A percentile compares a stretch with the other conserved stretches of the same genome.
phyloP scores from a whole-genome alignment of 73 alveolate genomes.

The Paramecium octaurelia region DNA sequence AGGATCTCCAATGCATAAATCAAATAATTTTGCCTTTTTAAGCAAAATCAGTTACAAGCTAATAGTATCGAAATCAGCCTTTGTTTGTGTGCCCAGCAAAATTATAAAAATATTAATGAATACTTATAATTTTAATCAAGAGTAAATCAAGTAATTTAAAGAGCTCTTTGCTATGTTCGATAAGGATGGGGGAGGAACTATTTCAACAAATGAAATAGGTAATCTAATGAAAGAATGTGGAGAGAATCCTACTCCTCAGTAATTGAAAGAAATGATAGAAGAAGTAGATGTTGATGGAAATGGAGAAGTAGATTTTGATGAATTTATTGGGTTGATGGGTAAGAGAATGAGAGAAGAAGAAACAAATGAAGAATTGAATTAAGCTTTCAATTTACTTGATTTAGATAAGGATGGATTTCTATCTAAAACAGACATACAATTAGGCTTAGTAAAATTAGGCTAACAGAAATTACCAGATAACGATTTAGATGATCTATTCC shows the following conservation, averaged over 20 bases:
- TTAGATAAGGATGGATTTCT: slow-evolving; percentile 93
- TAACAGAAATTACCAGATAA: slow-evolving; percentile 79
- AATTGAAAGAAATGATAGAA: slow-evolving; percentile 84
- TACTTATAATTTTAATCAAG: slow-evolving; percentile 6
- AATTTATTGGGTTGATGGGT: slow-evolving; percentile 96
- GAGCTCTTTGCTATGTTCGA: slow-evolving; percentile 80
- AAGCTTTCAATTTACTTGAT: slow-evolving; percentile 99
- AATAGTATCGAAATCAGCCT: neutral
- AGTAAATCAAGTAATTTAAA: slow-evolving; percentile 29
- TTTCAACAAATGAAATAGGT: slow-evolving; percentile 95
- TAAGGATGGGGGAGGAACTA: slow-evolving; percentile 96
- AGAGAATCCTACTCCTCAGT: slow-evolving; percentile 96
- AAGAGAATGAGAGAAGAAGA: slow-evolving; percentile 97
- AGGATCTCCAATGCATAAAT: neutral
- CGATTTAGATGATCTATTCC: slow-evolving; percentile 94
- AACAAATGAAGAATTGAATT: slow-evolving; percentile 98
- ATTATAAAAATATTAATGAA: neutral
- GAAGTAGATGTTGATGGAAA: slow-evolving; percentile 98
- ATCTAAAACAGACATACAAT: slow-evolving; percentile 85
- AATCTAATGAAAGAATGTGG: slow-evolving; percentile 94
- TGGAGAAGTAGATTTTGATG: slow-evolving; percentile 97
- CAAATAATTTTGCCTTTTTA: neutral
- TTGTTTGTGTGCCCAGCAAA: neutral
- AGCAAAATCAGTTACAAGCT: neutral
- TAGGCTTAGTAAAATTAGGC: slow-evolving; percentile 87